These are phyloP conservation scores for Erodium trifolium DNA, from an alignment of 441 rosid genomes.

Conservation along the genomic window DNA sequence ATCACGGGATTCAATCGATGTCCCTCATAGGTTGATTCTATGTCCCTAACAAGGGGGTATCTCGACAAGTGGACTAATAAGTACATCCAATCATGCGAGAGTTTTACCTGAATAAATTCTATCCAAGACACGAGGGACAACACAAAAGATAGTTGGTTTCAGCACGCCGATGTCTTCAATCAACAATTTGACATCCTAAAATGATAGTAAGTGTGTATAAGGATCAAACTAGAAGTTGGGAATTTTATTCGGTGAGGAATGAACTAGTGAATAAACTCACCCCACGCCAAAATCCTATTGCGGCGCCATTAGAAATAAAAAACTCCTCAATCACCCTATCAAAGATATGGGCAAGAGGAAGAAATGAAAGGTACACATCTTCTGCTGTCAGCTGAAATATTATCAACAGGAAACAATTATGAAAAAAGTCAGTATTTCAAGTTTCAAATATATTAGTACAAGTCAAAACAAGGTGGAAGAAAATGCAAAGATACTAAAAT, in stretches of 20 bases:
- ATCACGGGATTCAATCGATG: too few species aligned
- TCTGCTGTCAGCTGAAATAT: conserved; percentile 45
- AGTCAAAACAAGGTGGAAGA: too few species aligned
- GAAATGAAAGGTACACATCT: conserved; percentile 87
- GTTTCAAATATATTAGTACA: neutral
- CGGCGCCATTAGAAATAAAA: conserved; percentile 61
- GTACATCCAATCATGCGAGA: conserved; percentile 3
- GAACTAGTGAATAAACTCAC: conserved; percentile 22
- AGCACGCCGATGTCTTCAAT: conserved; percentile 85
- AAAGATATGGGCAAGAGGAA: conserved; percentile 95
- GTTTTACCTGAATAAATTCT: conserved; percentile 63
- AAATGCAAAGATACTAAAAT: neutral
- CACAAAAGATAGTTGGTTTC: conserved; percentile 81
- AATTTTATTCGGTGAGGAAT: conserved; percentile 11
- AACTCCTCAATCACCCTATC: conserved; percentile 84
- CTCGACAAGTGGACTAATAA: neutral
- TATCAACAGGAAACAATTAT: conserved; percentile 14
- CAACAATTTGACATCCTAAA: conserved; percentile 82
- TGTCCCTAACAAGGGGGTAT: too few species aligned
- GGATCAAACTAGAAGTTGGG: neutral
- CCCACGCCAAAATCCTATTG: conserved; percentile 86
- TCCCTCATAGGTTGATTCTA: too few species aligned
- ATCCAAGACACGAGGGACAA: conserved; percentile 96
- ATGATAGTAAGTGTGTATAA: conserved; percentile 2
- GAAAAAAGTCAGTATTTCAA: neutral